Base-by-base conservation (phyloP, 2,329 filamentous ascomycete species). In the Setomelanomma holmii region DNA sequence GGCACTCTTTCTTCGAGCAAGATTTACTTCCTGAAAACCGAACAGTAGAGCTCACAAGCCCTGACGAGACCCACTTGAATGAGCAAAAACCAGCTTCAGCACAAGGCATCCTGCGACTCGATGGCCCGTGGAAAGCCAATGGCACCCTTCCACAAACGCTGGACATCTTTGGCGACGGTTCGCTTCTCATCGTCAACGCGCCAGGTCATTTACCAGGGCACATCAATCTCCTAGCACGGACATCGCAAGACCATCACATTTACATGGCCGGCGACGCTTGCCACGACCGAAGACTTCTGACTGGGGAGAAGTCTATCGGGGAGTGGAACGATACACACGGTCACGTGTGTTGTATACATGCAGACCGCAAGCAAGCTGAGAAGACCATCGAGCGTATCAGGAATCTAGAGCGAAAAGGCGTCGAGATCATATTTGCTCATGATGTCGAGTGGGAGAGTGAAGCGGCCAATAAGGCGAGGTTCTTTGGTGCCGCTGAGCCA, bases 121-220 rank as follows among this genome's bases (percentile, higher is more conserved):
- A 46, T 7, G 30, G 47, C 4, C 65, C 74, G 46, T 84, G 82
- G 82, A 58, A 74, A 46, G 69, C 75, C 0, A 61, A 81, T 0
- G 76, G 71, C 0, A 68, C 68, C 0, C 80, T 84, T 36, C 77
- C 78, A 1, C 62, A 75, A 1, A 74, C 74, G 1, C 60, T 83
- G 5, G 82, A 84, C 50, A 49, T 83, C 7, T 80, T 83, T 58
- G 68, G 69, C 2, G 82, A 85, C 53, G 76, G 77, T 0, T 78
- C 74, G 5, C 51, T 83, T 1, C 77, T 76, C 46, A 72, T 84
- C 0, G 72, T 84, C 12, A 74, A 83, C 56, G 76, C 77, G 0
- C 82, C 82, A 0, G 82, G 82, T 0, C 82, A 84, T 63, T 61
- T 84, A 0, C 76, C 78, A 1, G 82, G 82, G 0, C 82, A 84